Evolutionary conservation across 345 rosid species (phyloP).

Genomic region (Rhodomyrtus tomentosa): DNA sequence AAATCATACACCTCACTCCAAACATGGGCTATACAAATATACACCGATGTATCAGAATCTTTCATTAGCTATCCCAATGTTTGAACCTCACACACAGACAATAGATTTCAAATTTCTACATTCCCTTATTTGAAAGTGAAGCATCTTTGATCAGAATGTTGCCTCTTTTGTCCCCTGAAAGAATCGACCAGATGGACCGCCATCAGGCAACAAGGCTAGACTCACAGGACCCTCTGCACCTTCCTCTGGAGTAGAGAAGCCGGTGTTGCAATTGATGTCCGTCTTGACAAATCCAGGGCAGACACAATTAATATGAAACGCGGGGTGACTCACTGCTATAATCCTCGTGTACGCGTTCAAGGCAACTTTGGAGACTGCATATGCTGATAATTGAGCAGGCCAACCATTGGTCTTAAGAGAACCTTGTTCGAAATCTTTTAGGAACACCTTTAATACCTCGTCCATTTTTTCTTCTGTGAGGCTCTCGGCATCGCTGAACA

Average conservation of each 20-base stretch:
- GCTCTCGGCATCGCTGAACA: constrained; percentile 25
- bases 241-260: constrained; percentile 2
- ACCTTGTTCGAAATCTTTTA: constrained; percentile 27
- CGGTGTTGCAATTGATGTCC: constrained; percentile 3
- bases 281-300: constrained; percentile 11
- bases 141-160: background rate
- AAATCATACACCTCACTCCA: background rate
- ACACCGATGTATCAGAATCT: background rate
- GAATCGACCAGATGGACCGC: background rate
- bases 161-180: background rate
- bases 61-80: background rate
- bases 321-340: constrained; percentile 1
- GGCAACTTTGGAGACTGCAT: constrained; percentile 6
- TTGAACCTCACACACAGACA: background rate
- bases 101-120: background rate
- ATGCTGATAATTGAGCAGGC: constrained; percentile 5
- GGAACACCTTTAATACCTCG: constrained; percentile 19
- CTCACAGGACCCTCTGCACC: constrained; percentile 7
- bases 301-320: background rate
- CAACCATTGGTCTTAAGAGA: constrained; percentile 23
- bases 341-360: constrained; percentile 14
- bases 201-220: too few species aligned
- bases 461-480: constrained; percentile 34
- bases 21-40: background rate
- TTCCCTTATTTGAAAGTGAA: background rate